Conservation (phyloP, 176 grass and related monocot genomes). For the Aegilops speltoides region DNA sequence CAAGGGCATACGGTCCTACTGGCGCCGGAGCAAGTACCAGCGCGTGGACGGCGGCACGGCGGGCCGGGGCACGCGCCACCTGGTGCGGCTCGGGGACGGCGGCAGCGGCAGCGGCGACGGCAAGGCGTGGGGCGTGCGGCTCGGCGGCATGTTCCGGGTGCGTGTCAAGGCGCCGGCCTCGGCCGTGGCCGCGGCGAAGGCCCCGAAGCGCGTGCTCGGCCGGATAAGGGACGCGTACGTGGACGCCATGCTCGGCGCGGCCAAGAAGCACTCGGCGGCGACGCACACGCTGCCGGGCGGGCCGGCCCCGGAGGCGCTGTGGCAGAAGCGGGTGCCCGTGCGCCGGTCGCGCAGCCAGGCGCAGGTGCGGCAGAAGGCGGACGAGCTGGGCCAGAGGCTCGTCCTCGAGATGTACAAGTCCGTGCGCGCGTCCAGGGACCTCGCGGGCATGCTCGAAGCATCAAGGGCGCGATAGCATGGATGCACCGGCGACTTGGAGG, state of each 20-base stretch:
- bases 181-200: conserved; percentile 11
- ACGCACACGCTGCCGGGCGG: conserved; percentile 20
- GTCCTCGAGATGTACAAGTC: conserved; percentile 81
- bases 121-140: conserved; percentile 38
- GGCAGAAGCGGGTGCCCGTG: conserved; percentile 64
- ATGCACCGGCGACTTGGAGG: background rate
- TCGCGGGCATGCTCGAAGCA: conserved; percentile 33
- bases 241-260: conserved; percentile 60
- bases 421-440: conserved; percentile 52
- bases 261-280: conserved; percentile 45
- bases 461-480: conserved; percentile 29
- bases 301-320: conserved; percentile 33
- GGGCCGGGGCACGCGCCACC: conserved; percentile 25
- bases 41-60: conserved; percentile 19
- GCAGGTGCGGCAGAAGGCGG: conserved; percentile 32
- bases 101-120: background rate
- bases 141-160: conserved; percentile 47
- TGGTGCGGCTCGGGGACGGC: conserved; percentile 48
- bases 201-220: conserved; percentile 49
- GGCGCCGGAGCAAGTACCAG: conserved; percentile 61
- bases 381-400: conserved; percentile 57
- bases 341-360: conserved; percentile 29
- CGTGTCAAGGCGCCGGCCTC: conserved; percentile 7
- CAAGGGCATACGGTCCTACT: conserved; percentile 69
- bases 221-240: conserved; percentile 73